Evolutionary conservation across 2,329 filamentous ascomycete species (phyloP).

Genomic region (Fonsecaea erecta): DNA sequence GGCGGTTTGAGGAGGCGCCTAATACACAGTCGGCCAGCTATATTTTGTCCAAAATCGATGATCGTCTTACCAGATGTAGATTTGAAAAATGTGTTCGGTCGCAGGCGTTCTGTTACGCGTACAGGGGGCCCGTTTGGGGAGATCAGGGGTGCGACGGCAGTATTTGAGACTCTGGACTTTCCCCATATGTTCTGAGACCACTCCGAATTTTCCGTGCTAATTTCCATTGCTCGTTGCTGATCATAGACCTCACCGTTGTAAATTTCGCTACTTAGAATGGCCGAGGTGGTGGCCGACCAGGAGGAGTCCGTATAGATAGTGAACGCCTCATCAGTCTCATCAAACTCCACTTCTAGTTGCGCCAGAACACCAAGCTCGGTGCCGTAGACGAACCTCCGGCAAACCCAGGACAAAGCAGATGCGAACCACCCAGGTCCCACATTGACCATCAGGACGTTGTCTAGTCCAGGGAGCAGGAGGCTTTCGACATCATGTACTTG

Average conservation of each 20-base stretch:
- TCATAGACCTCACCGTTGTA: slow-evolving; percentile 62
- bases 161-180: slow-evolving; percentile 43
- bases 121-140: slow-evolving; percentile 54
- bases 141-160: slow-evolving; percentile 44
- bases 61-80: slow-evolving; percentile 54
- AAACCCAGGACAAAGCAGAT: slow-evolving; percentile 42
- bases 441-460: slow-evolving; percentile 50
- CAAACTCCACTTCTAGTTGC: slow-evolving; percentile 40
- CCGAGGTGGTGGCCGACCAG: slow-evolving; percentile 37
- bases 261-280: slow-evolving; percentile 47
- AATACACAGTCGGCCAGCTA: slow-evolving; percentile 58
- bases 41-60: slow-evolving; percentile 64
- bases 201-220: slow-evolving; percentile 40
- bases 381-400: slow-evolving; percentile 38
- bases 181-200: slow-evolving; percentile 37
- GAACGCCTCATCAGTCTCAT: slow-evolving; percentile 20
- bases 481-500: slow-evolving; percentile 58
- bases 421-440: slow-evolving; percentile 59
- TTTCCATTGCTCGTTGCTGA: slow-evolving; percentile 40
- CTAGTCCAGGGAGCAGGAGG: slow-evolving; percentile 42
- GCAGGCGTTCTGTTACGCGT: slow-evolving; percentile 42
- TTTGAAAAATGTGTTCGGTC: slow-evolving; percentile 39
- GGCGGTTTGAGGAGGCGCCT: slow-evolving; percentile 30
- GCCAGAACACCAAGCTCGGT: slow-evolving; percentile 39
- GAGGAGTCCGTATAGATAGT: slow-evolving; percentile 35